Evolutionary conservation across 768 basidiomycete genomes (phyloP), one percentile per base, ranked within the genome.

Genomic region (Xerocomus potaroensis): DNA sequence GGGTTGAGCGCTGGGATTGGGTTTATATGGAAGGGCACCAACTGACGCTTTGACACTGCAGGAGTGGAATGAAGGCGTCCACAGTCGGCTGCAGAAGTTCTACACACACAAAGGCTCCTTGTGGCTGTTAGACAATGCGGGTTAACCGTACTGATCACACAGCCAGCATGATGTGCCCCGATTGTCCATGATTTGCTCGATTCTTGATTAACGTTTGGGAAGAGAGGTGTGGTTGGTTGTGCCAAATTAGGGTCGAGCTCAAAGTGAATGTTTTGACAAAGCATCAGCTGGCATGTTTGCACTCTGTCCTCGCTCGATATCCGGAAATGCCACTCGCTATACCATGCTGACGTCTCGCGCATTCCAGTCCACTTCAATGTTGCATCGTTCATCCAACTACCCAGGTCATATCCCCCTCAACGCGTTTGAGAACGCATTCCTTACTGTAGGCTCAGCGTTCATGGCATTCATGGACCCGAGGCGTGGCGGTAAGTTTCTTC

Each of bases 361-460:
- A 22, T 45, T 56, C 22, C 59, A 56, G 32, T 51, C 56, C 16
- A 41, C 34, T 23, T 29, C 47, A 6, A 18, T 32, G 1, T 37
- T 42, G 21, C 46, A 50, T 22, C 53, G 46, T 33, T 56, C 49
- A n/a, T 70, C 87, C 27, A 75, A 78, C 6, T 92, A 92, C 60
- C 75, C 81, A 14, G 89, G 87, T 23, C 87, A 91, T 64, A 79
- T 94, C 48, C 90, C 88, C 11, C 72, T 98, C 35, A 87, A 77
- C 60, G 71, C 75, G 58, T 83, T 93, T 57, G 90, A 97, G 66
- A 88, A 86, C 62, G 81, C 82, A 10, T 78, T 98, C 52, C 77
- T 97, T 38, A 84, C 91, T 9, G 78, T 80, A 12, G 96, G 96
- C 8, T 87, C 89, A 12, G 93, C 88, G 1, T 63, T 92, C 40